Conservation (phyloP, 164 flowering plant species). For the Piper betle region DNA sequence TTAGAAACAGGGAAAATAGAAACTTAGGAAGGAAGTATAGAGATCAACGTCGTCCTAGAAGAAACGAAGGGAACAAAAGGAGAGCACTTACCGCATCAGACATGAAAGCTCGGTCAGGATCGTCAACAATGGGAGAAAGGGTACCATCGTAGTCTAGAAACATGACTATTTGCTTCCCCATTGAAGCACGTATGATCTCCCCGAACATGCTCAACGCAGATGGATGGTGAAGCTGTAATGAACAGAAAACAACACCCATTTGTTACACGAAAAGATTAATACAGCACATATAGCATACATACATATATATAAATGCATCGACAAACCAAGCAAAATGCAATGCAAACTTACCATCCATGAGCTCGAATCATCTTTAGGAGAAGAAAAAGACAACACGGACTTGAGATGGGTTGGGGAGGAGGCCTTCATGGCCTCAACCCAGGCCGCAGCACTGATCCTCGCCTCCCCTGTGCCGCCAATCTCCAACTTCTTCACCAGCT, state of each 20-base stretch:
- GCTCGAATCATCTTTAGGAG: neutral
- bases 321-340: neutral
- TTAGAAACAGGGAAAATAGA: neutral
- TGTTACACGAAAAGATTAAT: too few species aligned
- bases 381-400: neutral
- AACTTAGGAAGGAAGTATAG: neutral
- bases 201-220: constrained; percentile 72
- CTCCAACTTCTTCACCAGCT: constrained; percentile 28
- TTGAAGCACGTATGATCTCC: constrained; percentile 36
- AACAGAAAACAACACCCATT: neutral
- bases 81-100: constrained; percentile 11
- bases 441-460: constrained; percentile 26
- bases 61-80: neutral
- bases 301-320: too few species aligned
- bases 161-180: constrained; percentile 66
- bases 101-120: constrained; percentile 90
- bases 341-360: neutral
- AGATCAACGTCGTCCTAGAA: neutral
- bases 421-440: constrained; percentile 17
- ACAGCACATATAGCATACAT: too few species aligned
- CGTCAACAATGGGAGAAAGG: constrained; percentile 77
- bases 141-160: constrained; percentile 93
- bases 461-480: constrained; percentile 12
- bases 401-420: neutral
- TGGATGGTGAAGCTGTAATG: constrained; percentile 26